Conservation (phyloP, 306 rosid species). For the Notholithocarpus densiflorus region DNA sequence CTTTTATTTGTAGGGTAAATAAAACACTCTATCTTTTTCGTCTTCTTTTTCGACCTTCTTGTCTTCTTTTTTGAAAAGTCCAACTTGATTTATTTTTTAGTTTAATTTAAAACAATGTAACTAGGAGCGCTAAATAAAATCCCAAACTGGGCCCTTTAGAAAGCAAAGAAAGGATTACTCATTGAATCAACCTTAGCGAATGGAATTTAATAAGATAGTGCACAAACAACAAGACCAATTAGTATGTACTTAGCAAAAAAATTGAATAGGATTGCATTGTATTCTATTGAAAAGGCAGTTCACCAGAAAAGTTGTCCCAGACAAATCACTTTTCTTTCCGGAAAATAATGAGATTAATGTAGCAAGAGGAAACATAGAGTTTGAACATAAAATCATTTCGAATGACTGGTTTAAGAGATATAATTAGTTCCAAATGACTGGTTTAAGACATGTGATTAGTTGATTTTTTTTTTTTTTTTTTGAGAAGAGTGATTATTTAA, state of each 20-base stretch:
- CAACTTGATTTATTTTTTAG: constrained; percentile 45
- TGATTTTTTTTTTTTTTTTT: too few species aligned
- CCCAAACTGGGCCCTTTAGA: constrained; percentile 32
- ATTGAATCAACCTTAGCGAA: constrained; percentile 28
- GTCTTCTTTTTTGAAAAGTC: constrained; percentile 51
- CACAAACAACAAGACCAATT: constrained; percentile 79
- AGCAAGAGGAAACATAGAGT: constrained; percentile 28
- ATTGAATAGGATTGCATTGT: constrained; percentile 41
- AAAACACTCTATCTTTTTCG: constrained; percentile 50
- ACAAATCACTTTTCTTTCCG: constrained; percentile 49
- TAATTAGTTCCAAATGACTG: too few species aligned
- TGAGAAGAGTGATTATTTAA: background rate
- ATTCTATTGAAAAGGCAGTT: constrained; percentile 49
- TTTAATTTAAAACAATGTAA: constrained; percentile 36
- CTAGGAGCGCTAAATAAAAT: constrained; percentile 60
- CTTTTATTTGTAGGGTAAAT: constrained; percentile 77
- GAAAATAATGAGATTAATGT: constrained; percentile 23
- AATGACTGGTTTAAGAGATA: background rate
- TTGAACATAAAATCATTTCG: constrained; percentile 16
- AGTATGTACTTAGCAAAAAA: constrained; percentile 43
- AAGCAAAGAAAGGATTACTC: constrained; percentile 35
- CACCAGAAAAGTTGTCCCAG: constrained; percentile 41
- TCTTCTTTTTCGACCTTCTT: constrained; percentile 71
- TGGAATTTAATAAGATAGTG: constrained; percentile 35
- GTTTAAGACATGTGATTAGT: too few species aligned